Evolutionary conservation across 345 rosid species (phyloP).

Genomic region (Streptanthus diversifolius): DNA sequence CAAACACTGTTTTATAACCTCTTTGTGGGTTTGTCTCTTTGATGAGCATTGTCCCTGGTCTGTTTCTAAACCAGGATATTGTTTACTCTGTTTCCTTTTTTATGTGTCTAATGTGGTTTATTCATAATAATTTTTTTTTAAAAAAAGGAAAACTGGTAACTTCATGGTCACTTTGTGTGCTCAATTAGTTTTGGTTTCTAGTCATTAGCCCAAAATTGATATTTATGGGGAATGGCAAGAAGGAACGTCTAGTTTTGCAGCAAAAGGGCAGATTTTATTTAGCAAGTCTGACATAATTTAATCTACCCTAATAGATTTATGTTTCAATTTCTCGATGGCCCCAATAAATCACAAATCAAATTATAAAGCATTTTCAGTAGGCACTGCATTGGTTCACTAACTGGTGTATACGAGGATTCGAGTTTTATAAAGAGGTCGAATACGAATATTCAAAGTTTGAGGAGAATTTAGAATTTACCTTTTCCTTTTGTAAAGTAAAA

Average conservation of each 20-base stretch:
- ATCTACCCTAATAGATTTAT: neutral
- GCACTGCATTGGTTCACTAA: neutral
- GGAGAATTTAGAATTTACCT: neutral
- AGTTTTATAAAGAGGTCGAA: neutral
- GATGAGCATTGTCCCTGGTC: conserved; percentile 4
- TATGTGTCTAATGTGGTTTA: neutral
- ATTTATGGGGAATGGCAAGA: neutral
- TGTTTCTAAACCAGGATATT: conserved; percentile 16
- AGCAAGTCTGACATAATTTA: neutral
- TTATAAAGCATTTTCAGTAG: neutral
- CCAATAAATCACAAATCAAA: neutral
- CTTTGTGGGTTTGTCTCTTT: neutral
- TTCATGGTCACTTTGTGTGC: neutral
- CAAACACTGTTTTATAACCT: conserved; percentile 3
- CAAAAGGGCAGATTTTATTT: neutral
- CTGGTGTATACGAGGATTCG: neutral
- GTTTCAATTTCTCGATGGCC: neutral
- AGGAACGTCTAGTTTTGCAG: neutral
- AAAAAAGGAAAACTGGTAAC: neutral
- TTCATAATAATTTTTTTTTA: neutral
- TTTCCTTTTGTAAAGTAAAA: conserved; percentile 21
- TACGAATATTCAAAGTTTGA: conserved; percentile 13
- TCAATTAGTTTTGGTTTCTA: neutral
- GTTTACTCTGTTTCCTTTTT: neutral
- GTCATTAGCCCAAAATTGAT: neutral